phyloP scores from a whole-genome alignment of 2,329 filamentous ascomycete species.

The Trichoderma lentiforme region DNA sequence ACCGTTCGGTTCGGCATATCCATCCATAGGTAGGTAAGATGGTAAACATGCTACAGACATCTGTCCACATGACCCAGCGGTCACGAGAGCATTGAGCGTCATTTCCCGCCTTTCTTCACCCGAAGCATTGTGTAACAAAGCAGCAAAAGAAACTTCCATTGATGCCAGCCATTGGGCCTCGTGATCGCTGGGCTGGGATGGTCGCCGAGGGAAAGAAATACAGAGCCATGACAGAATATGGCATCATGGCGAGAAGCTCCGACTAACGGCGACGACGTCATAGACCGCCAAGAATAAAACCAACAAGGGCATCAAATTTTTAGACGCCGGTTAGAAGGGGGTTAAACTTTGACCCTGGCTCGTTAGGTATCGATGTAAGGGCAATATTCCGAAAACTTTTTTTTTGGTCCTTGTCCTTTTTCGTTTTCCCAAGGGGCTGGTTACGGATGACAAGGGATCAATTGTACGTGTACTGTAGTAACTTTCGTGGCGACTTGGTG shows the following conservation, averaged over 20 bases:
- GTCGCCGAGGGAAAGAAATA: neutral
- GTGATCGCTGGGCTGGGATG: neutral
- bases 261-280: slow-evolving; percentile 12
- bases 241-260: neutral
- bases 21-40: neutral
- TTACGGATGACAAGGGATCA: slow-evolving; percentile 1
- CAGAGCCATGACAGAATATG: neutral
- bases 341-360: neutral
- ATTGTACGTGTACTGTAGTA: neutral
- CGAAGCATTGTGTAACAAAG: neutral
- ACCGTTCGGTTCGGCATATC: neutral
- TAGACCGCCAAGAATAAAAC: neutral
- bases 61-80: slow-evolving; percentile 9
- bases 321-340: slow-evolving; percentile 7
- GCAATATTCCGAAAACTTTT: neutral
- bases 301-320: slow-evolving; percentile 2
- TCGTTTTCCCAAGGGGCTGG: neutral
- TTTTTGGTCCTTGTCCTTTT: neutral
- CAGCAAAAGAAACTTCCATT: neutral
- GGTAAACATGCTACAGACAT: neutral
- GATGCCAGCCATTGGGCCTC: neutral
- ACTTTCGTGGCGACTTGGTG: neutral
- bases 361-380: slow-evolving; percentile 11
- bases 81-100: slow-evolving; percentile 9
- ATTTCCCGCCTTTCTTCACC: neutral